phyloP scores from a whole-genome alignment of 768 basidiomycete species.

The Xerocomellus dryophilus region DNA sequence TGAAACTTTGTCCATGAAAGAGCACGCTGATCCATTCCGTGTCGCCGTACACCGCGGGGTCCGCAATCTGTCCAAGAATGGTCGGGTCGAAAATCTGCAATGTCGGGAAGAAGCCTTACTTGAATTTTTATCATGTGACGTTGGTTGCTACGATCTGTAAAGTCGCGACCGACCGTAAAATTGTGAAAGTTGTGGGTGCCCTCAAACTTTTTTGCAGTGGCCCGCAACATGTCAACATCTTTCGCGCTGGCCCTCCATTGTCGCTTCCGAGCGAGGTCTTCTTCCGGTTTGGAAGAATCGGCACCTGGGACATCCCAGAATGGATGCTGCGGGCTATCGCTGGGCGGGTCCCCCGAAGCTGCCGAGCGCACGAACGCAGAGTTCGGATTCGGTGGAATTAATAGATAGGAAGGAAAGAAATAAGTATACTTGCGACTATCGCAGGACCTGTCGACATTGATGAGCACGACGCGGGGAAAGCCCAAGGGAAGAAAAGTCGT shows the following conservation, averaged over 20 bases:
- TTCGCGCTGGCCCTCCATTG: slow-evolving; percentile 61
- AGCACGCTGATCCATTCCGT: slow-evolving; percentile 94
- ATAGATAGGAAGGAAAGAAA: slow-evolving; percentile 89
- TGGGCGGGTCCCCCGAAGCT: slow-evolving; percentile 5
- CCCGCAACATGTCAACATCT: slow-evolving; percentile 55
- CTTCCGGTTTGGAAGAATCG: slow-evolving; percentile 43
- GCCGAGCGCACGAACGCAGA: slow-evolving; percentile 52
- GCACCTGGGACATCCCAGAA: slow-evolving; percentile 57
- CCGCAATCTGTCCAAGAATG: slow-evolving; percentile 52
- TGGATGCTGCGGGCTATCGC: slow-evolving; percentile 38
- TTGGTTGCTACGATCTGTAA: slow-evolving; percentile 74
- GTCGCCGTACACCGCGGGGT: slow-evolving; percentile 85
- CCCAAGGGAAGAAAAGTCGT: slow-evolving; percentile 15
- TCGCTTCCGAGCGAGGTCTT: slow-evolving; percentile 65
- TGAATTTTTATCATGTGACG: slow-evolving; percentile 88
- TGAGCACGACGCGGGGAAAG: slow-evolving; percentile 3
- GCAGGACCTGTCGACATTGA: slow-evolving; percentile 55
- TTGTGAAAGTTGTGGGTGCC: slow-evolving; percentile 98
- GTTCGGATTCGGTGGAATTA: slow-evolving; percentile 84
- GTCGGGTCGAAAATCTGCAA: background rate
- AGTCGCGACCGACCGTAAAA: slow-evolving; percentile 88
- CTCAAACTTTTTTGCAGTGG: slow-evolving; percentile 60
- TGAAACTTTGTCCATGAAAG: slow-evolving; percentile 97
- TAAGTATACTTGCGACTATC: slow-evolving; percentile 98
- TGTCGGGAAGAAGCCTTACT: slow-evolving; percentile 37